Base-by-base conservation (phyloP, 108 stramenopile species). In the Seminavis robusta region DNA sequence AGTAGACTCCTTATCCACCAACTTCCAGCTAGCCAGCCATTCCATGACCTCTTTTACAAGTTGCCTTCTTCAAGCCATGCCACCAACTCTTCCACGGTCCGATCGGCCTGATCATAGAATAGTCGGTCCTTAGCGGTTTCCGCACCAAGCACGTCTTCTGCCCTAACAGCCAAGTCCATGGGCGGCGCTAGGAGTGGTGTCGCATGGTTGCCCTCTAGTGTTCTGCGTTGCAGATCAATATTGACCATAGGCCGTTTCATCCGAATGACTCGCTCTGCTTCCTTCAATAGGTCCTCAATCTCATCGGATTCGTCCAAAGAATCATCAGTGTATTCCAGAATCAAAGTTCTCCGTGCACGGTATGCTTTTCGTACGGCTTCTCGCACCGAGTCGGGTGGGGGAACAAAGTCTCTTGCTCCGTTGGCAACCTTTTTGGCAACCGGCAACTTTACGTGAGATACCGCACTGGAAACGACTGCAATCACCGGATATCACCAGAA, bases 221-320 rank as follows among this genome's bases (percentile, higher is more conserved):
- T 54, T 55, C 49, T 77, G 28, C 83, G 69, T 52, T 85, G 68
- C 17, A 91, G 70, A 57, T 94, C 92, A 69, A 94, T 83, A 24
- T 86, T 74, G 47, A 94, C 78, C 92, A 96, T 86, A 26, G 94
- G 95, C 25, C 95, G 65, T 59, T 86, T 85, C 90, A 90, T 96
- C 26, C 86, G 78, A 51, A 80, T 87, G 27, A 91, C 77, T 59
- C 82, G 86, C 43, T 80, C 81, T 2, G 92, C 88, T 57, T 90
- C 95, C 48, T 71, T 75, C 33, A 97, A 52, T 27, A 88, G 69
- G 42, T 81, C 76, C 49, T 92, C 82, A 37, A 97, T 47, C n/a
- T 81, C 59, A 52, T 85, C 81, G 32, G 88, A 90, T 56, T 97
- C 95, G 47, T 97, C 95, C 29, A 95, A 59, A 3, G 80, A 61